Conservation (phyloP, 148 eudicot species). For the Fallopia convolvulus region DNA sequence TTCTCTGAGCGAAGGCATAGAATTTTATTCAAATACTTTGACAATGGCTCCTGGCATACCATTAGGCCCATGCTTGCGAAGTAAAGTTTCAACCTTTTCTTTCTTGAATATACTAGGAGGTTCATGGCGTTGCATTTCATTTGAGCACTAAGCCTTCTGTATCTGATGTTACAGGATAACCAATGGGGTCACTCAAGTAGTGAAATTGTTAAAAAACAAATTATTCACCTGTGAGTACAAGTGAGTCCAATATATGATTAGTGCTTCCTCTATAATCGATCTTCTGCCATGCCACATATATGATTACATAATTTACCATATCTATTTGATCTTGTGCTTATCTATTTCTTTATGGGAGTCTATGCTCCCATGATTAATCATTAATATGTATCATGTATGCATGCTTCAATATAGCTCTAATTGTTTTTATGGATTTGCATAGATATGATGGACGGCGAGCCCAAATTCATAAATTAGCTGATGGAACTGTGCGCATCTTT, state of each 20-base stretch:
- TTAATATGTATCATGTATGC: neutral
- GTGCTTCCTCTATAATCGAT: neutral
- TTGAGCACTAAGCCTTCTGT: neutral
- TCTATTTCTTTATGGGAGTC: neutral
- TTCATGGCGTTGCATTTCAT: neutral
- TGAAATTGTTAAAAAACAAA: conserved; percentile 62
- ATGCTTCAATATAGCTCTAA: neutral
- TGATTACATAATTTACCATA: too few species aligned
- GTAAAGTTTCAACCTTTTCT: conserved; percentile 32
- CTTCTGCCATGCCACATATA: neutral
- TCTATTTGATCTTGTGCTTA: neutral
- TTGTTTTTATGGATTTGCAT: conserved; percentile 13
- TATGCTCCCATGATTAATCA: neutral
- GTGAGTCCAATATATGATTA: conserved; percentile 33
- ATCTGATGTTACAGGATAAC: conserved; percentile 45
- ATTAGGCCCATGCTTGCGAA: conserved; percentile 97
- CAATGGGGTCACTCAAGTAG: conserved; percentile 67
- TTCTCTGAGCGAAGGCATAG: conserved; percentile 70
- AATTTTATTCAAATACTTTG: conserved; percentile 59
- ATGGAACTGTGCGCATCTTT: conserved; percentile 82
- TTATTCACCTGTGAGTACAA: conserved; percentile 90
- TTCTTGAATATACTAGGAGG: neutral
- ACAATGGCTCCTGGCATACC: conserved; percentile 87
- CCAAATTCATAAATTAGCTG: conserved; percentile 76
- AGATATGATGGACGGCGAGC: conserved; percentile 99